Evolutionary conservation across 768 basidiomycete species (phyloP).

Genomic region (Solioccasus polychromus): DNA sequence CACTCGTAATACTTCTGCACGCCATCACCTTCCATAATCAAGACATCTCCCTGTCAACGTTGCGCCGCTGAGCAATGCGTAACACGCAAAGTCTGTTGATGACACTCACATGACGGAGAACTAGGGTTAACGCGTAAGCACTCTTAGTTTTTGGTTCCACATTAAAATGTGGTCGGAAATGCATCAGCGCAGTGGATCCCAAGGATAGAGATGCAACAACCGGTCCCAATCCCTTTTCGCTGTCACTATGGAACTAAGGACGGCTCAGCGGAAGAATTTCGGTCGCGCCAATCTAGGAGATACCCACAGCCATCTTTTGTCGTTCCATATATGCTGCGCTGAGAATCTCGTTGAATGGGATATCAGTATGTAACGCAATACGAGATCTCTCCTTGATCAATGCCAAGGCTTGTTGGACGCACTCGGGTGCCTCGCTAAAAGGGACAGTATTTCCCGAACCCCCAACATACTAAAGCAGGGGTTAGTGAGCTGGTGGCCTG

Average conservation of each 20-base stretch:
- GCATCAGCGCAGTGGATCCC: conserved; percentile 76
- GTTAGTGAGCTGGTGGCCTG: conserved; percentile 6
- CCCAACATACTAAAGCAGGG: conserved; percentile 61
- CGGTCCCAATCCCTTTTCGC: conserved; percentile 70
- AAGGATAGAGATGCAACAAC: conserved; percentile 73
- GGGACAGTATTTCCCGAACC: conserved; percentile 72
- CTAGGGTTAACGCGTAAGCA: conserved; percentile 47
- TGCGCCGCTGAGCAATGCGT: conserved; percentile 4
- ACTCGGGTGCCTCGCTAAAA: conserved; percentile 53
- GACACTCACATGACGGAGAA: conserved; percentile 61
- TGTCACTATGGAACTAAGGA: conserved; percentile 74
- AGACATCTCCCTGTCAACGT: conserved; percentile 65
- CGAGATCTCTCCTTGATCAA: conserved; percentile 56
- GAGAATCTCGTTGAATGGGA: conserved; percentile 73
- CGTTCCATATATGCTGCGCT: conserved; percentile 83
- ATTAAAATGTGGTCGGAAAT: conserved; percentile 56
- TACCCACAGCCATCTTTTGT: conserved; percentile 76
- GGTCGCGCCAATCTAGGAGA: background rate
- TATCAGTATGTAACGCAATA: conserved; percentile 39
- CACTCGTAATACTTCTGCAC: conserved; percentile 74
- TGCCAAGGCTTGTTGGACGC: conserved; percentile 54
- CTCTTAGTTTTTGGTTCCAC: conserved; percentile 28
- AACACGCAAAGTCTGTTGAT: background rate
- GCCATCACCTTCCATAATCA: conserved; percentile 71
- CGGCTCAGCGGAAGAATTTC: conserved; percentile 4